phyloP scores from a whole-genome alignment of 306 rosid genomes.

The Astragalus glycyphyllos region DNA sequence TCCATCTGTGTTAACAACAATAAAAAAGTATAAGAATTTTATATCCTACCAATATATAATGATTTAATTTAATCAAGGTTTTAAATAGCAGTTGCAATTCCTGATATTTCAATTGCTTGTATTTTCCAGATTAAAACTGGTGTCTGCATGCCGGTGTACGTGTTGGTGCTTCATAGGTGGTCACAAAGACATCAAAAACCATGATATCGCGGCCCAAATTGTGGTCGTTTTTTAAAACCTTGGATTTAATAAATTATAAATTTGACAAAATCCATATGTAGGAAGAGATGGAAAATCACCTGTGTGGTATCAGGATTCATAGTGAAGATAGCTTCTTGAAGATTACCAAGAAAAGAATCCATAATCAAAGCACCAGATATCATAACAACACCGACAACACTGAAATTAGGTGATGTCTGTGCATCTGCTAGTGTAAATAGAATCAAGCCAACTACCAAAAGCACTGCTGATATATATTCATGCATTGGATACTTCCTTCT shows the following conservation, averaged over 20 bases:
- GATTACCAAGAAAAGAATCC: slow-evolving; percentile 93
- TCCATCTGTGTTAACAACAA: slow-evolving; percentile 66
- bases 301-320: slow-evolving; percentile 97
- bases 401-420: slow-evolving; percentile 90
- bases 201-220: too few species aligned
- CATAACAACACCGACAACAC: slow-evolving; percentile 89
- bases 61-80: neutral
- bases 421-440: slow-evolving; percentile 98
- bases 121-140: too few species aligned
- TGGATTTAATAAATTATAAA: neutral
- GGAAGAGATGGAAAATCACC: slow-evolving; percentile 53
- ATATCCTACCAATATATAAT: neutral
- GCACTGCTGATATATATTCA: slow-evolving; percentile 85
- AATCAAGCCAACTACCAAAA: slow-evolving; percentile 92
- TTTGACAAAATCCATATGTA: slow-evolving; percentile 23
- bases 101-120: neutral
- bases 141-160: too few species aligned
- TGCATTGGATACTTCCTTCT: slow-evolving; percentile 87
- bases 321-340: slow-evolving; percentile 97
- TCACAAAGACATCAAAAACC: too few species aligned
- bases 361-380: slow-evolving; percentile 87
- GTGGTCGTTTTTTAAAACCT: too few species aligned
- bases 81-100: neutral
- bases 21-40: slow-evolving; percentile 10
- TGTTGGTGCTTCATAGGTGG: too few species aligned